Base-by-base conservation (phyloP, 345 rosid genomes). In the Bretschneidera sinensis region DNA sequence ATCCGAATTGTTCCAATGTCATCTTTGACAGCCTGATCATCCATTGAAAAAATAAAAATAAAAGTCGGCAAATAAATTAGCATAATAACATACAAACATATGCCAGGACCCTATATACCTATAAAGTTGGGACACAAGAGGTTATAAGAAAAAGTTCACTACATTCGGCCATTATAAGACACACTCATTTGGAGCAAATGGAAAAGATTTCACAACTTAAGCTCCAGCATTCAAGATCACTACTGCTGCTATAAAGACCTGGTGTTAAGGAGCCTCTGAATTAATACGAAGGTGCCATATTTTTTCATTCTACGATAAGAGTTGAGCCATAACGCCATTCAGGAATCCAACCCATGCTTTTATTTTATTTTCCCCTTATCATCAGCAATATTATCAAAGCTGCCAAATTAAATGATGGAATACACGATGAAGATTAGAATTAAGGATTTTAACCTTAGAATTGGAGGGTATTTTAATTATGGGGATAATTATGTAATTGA, bases 1-100 rank as follows among this genome's bases (percentile, higher is more conserved):
- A 94, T 75, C 66, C 95, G 81, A 35, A 89, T 57, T 22, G 83
- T 87, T 60, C 97, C 99, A 71, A 84, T 78, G 71, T 94, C 96
- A 77, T 89, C 96, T 64, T 79, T 76, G 76, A 92, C 79, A 43
- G 95, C 97, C 99, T 94, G 71, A 22, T 39, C 15, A 71, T 23
- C 56, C 59, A 74, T 63, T 35, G n/a, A 49, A 64, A 65, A 47
- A 21, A 60, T 48, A 66, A 1, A 47, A 60, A 43, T 10, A 59
- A 54, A 60, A 17, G 43, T 15, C 1, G 43, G 18, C 17, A 70
- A 55, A 66, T 20, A 23, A 67, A 57, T 61, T 25, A 55, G 19
- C 21, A 24, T 18, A 16, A 43, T 43, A 39, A 19, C 54, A 35
- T 18, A 64, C 28, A 68, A 52, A 43, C 52, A 54, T 24, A 43